Base-by-base conservation (phyloP, 306 rosid genomes). In the Ceratonia siliqua region DNA sequence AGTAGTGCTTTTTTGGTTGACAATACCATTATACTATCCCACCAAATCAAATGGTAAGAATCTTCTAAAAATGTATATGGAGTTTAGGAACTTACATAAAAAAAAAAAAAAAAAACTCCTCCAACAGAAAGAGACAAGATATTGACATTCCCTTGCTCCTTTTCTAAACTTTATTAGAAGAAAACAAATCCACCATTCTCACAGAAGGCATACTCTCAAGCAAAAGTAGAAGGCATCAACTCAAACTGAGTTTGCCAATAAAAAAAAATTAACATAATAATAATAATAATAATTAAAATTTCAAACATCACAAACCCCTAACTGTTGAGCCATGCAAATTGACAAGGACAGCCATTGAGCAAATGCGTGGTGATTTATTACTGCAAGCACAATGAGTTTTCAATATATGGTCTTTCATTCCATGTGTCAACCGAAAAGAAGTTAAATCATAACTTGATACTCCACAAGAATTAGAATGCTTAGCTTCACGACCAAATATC, bases 91-190 rank as follows among this genome's bases (percentile, higher is more conserved):
- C 74, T 81, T 74, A 75, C 42, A n/a, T 66, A n/a, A 80, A 78
- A 74, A 79, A 63, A 82, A 76, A 85, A 82, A 78, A 78, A n/a
- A n/a, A n/a, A n/a, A n/a, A n/a, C 76, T 67, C 73, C 67, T 72
- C 62, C 71, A 63, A 56, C 73, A 80, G 41, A 84, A 78, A 72
- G 78, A 64, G 84, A 88, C 85, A 88, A 82, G 79, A 83, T 63
- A 78, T 81, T 83, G 87, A 77, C 90, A 85, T 86, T 82, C 85
- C 75, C 86, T 76, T 39, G 67, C 79, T 78, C 81, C 54, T 78
- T 55, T 28, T 24, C 18, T 66, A 71, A 78, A 72, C 76, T 77
- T 36, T 83, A 61, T 52, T 78, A 67, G 54, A 69, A 74, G 79
- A 84, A n/a, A n/a, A n/a, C n/a, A n/a, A n/a, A n/a, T n/a, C n/a